phyloP scores from a whole-genome alignment of 805 yeast genomes.

The Candida corydali region DNA sequence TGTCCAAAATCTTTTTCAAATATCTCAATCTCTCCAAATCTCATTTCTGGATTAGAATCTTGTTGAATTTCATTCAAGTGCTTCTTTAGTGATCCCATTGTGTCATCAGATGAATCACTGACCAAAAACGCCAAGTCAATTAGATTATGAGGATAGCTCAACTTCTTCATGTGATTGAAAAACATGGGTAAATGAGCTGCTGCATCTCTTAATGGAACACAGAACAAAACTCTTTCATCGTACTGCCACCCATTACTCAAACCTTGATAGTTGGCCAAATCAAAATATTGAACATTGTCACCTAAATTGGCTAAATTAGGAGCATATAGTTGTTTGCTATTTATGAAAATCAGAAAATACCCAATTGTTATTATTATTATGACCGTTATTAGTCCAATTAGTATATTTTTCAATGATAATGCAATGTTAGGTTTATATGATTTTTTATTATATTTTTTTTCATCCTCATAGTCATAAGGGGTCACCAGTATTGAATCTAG shows the following conservation, averaged over 20 bases:
- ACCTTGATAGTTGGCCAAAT: slow-evolving; percentile 62
- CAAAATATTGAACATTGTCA: slow-evolving; percentile 61
- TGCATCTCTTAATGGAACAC: slow-evolving; percentile 92
- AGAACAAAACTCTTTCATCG: slow-evolving; percentile 73
- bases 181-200: slow-evolving; percentile 87
- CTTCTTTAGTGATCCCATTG: slow-evolving; percentile 62
- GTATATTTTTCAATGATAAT: slow-evolving; percentile 1
- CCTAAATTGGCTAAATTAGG: slow-evolving; percentile 25
- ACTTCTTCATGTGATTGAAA: slow-evolving; percentile 71
- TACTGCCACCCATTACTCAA: slow-evolving; percentile 73
- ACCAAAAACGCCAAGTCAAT: slow-evolving; percentile 83
- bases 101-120: slow-evolving; percentile 85
- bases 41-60: slow-evolving; percentile 54
- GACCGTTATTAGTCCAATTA: slow-evolving; percentile 2
- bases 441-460: slow-evolving; percentile 2
- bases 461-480: slow-evolving; percentile 19
- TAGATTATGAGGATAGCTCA: slow-evolving; percentile 83
- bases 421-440: neutral
- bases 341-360: neutral
- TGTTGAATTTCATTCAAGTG: slow-evolving; percentile 62
- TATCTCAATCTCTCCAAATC: slow-evolving; percentile 82
- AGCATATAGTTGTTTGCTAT: slow-evolving; percentile 16
- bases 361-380: neutral
- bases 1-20: slow-evolving; percentile 93
- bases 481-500: slow-evolving; percentile 16